A percentile compares a stretch with the other conserved stretches of the same genome.
Evolutionary conservation across 192 early-diverging fungal species (phyloP).

Genomic region (Coemansia guatemalensis): DNA sequence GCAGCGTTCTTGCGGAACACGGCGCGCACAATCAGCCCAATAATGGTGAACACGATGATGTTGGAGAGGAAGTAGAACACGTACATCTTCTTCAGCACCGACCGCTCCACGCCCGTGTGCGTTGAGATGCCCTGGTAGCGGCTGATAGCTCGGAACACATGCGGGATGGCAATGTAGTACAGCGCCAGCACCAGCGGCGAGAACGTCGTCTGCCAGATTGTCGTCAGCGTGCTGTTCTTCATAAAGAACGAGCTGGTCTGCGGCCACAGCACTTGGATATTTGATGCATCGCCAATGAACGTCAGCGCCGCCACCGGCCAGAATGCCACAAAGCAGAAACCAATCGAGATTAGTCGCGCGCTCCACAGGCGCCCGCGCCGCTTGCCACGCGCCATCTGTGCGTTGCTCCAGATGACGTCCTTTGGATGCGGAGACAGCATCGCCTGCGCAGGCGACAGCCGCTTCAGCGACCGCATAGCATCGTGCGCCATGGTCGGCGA

Average conservation of each 20-base stretch:
- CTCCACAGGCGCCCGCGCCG: conserved; percentile 47
- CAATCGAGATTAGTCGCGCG: conserved; percentile 51
- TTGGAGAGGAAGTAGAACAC: conserved; percentile 74
- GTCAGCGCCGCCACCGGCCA: conserved; percentile 66
- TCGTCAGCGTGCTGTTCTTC: conserved; percentile 53
- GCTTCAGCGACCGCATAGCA: conserved; percentile 37
- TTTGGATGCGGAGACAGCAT: conserved; percentile 67
- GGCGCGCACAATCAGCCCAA: conserved; percentile 37
- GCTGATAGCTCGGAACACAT: conserved; percentile 61
- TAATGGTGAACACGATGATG: conserved; percentile 63
- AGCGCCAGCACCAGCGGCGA: conserved; percentile 66
- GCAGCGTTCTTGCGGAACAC: conserved; percentile 41
- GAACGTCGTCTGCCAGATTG: conserved; percentile 64
- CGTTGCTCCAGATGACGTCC: conserved; percentile 77
- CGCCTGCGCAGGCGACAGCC: conserved; percentile 16
- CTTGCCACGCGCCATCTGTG: conserved; percentile 55
- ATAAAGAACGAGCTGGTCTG: conserved; percentile 52
- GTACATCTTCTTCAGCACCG: conserved; percentile 70
- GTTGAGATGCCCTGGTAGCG: conserved; percentile 71
- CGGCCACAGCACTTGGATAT: conserved; percentile 59
- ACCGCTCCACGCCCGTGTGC: conserved; percentile 66
- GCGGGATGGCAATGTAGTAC: conserved; percentile 66
- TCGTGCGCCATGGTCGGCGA: conserved; percentile 54
- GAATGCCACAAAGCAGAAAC: conserved; percentile 65
- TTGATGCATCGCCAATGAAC: conserved; percentile 58